Percentiles rank a stretch among this genome's conserved stretches.
Conservation (phyloP, 108 stramenopile genomes). For the Cyclotella sp. region DNA sequence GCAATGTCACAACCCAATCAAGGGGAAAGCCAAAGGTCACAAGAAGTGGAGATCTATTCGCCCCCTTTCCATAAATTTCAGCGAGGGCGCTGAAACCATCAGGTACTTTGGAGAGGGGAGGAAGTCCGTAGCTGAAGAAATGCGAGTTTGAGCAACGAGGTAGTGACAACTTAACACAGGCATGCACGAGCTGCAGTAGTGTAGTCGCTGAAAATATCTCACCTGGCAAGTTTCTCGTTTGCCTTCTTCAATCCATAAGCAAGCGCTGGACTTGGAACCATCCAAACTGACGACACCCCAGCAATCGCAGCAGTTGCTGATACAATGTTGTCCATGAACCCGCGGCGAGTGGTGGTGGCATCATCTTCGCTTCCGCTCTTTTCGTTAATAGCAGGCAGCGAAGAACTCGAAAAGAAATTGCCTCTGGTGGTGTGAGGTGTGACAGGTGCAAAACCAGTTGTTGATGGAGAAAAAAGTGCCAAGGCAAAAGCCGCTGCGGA, state of each 20-base stretch:
- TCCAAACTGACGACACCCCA: conserved; percentile 50
- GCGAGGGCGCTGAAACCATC: conserved; percentile 87
- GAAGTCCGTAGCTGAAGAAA: conserved; percentile 74
- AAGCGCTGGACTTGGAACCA: conserved; percentile 64
- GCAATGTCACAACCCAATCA: conserved; percentile 91
- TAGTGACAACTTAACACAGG: neutral
- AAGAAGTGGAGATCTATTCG: conserved; percentile 87
- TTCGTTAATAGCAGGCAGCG: conserved; percentile 1
- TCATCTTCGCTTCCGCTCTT: neutral
- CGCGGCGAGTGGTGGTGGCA: conserved; percentile 56
- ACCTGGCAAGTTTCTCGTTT: conserved; percentile 70
- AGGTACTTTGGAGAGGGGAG: conserved; percentile 64
- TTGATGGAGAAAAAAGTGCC: neutral
- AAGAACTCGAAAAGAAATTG: conserved; percentile 20
- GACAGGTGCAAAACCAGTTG: neutral
- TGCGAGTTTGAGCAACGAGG: neutral
- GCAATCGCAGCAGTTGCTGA: conserved; percentile 54
- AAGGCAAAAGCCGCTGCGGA: conserved; percentile 10
- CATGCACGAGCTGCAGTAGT: neutral
- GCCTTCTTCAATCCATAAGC: conserved; percentile 79
- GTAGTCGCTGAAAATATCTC: conserved; percentile 7
- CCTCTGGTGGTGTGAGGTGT: neutral
- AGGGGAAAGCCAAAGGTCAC: conserved; percentile 88
- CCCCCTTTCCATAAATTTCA: conserved; percentile 85
- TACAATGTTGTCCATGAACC: conserved; percentile 65